Evolutionary conservation across 306 rosid genomes (phyloP), one percentile per base, ranked within the genome.

Genomic region (Vachellia pachyceras): DNA sequence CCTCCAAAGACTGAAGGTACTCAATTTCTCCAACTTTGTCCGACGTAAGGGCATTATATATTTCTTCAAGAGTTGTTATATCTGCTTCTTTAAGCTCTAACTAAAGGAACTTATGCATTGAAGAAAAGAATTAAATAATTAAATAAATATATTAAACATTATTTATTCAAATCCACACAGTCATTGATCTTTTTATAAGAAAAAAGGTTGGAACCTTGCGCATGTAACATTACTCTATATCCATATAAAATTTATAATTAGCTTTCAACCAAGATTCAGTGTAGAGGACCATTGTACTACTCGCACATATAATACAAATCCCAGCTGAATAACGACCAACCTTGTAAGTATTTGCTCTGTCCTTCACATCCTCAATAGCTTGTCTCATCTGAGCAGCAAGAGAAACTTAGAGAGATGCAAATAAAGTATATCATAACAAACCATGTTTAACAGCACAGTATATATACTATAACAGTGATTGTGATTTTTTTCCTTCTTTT

Each of bases 21-120:
- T 90, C 94, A 10, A 88, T 82, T 89, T 89, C 97, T 79, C 92
- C 93, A 41, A 86, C 91, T 82, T 82, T 88, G 84, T 93, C 97
- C 25, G 89, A 84, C 79, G 86, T 69, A 79, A 93, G 88, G 67
- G 90, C 92, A 23, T 86, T 80, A 86, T 79, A 87, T 84, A 91
- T 97, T 80, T 89, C 94, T 87, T 91, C 93, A 88, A 93, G 84
- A 47, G 87, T 83, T 49, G 86, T 76, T 79, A 84, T 41, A 77
- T 88, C 92, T 86, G 89, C 87, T 52, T 73, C 88, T 82, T 84
- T 87, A 64, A 93, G 80, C 84, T 87, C 94, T 49, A 90, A 91
- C 99, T 93, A 41, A 82, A 87, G 77, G 75, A 63, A 70, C 44
- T 81, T 85, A 82, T 22, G 78, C 82, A 83, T 73, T 64, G 20